Evolutionary conservation across 192 early-diverging fungal species (phyloP).

Genomic region (Coemansia erecta): DNA sequence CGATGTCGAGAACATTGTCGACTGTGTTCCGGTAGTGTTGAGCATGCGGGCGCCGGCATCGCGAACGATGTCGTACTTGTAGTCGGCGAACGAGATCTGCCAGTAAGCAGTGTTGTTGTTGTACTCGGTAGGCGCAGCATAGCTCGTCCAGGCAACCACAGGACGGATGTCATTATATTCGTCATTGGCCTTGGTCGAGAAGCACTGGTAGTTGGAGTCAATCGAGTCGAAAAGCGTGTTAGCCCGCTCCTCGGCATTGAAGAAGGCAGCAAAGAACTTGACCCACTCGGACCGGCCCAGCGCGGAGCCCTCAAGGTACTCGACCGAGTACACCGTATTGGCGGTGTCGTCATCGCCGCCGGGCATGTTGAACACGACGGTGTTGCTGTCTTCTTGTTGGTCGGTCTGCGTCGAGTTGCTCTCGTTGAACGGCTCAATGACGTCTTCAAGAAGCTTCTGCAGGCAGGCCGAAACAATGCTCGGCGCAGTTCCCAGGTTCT

Average conservation of each 20-base stretch:
- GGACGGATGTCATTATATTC: constrained; percentile 46
- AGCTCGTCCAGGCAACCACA: constrained; percentile 64
- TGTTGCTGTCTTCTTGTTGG: constrained; percentile 31
- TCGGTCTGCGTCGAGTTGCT: constrained; percentile 32
- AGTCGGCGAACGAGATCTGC: constrained; percentile 56
- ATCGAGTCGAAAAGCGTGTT: constrained; percentile 41
- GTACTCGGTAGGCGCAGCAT: constrained; percentile 57
- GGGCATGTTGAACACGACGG: constrained; percentile 40
- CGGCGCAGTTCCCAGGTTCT: constrained; percentile 42
- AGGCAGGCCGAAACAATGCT: constrained; percentile 52
- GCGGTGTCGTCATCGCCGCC: constrained; percentile 24
- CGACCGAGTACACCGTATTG: constrained; percentile 40
- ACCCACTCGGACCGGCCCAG: constrained; percentile 55
- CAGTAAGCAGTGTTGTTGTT: constrained; percentile 72
- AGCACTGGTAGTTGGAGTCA: constrained; percentile 51
- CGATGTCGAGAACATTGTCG: constrained; percentile 39
- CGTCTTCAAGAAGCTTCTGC: constrained; percentile 44
- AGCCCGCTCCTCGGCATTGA: constrained; percentile 54
- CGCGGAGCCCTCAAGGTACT: constrained; percentile 35
- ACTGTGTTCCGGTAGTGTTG: constrained; percentile 39
- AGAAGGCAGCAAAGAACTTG: constrained; percentile 55
- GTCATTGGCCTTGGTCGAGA: constrained; percentile 33
- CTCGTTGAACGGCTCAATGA: constrained; percentile 42
- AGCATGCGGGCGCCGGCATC: constrained; percentile 69
- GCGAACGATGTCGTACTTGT: constrained; percentile 58